Conservation (phyloP, 768 basidiomycete genomes). For the Amanita molliuscula region DNA sequence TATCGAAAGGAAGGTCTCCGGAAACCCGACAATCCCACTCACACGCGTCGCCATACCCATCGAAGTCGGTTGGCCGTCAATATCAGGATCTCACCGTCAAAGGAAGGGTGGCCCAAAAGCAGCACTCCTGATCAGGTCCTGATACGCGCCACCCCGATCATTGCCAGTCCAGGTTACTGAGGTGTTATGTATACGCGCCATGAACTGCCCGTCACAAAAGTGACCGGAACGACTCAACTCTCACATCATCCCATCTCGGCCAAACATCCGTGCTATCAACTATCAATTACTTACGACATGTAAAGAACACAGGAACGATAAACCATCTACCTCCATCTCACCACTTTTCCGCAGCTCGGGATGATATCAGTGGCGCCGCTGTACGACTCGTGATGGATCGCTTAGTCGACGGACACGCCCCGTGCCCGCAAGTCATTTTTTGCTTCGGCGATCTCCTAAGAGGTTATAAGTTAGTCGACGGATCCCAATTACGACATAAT, state of each 20-base stretch:
- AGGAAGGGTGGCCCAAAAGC: background rate
- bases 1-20: background rate
- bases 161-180: background rate
- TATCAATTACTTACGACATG: background rate
- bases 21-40: background rate
- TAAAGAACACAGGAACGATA: background rate
- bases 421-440: conserved; percentile 46
- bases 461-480: conserved; percentile 6
- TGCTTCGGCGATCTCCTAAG: conserved; percentile 49
- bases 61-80: background rate
- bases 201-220: background rate
- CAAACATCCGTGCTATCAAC: background rate
- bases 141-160: background rate
- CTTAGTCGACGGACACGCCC: conserved; percentile 52
- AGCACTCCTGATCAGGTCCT: background rate
- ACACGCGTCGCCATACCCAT: background rate
- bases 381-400: background rate
- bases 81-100: background rate
- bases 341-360: background rate
- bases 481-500: background rate
- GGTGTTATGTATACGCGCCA: background rate
- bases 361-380: background rate
- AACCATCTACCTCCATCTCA: background rate
- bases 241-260: background rate
- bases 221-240: background rate